Evolutionary conservation across 1,284 basidiomycete species (phyloP).

Genomic region (Melampsora larici-populina): DNA sequence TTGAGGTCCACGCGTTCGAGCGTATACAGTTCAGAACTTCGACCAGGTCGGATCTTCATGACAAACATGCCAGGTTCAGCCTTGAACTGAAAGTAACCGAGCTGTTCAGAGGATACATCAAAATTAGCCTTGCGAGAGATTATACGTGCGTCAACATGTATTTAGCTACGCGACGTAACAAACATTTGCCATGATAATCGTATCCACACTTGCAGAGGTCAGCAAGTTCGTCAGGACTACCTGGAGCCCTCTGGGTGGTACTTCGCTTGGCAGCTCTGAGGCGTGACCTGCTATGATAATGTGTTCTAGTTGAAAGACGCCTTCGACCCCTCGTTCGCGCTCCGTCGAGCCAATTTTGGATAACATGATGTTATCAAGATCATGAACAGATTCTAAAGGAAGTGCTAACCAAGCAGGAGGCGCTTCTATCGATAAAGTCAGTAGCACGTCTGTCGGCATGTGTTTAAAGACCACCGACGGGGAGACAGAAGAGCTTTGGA

Average conservation of each 20-base stretch:
- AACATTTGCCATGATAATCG: constrained; percentile 74
- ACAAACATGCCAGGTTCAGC: constrained; percentile 81
- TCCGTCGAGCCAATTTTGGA: constrained; percentile 64
- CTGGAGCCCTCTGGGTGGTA: constrained; percentile 76
- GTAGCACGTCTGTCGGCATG: constrained; percentile 67
- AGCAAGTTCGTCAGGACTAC: constrained; percentile 64
- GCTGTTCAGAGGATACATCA: constrained; percentile 43
- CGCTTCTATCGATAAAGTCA: constrained; percentile 86
- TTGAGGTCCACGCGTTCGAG: constrained; percentile 68
- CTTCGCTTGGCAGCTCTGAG: constrained; percentile 64
- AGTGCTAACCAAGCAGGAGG: constrained; percentile 87
- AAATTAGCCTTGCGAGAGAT: neutral
- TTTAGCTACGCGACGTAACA: constrained; percentile 32
- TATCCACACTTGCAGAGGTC: constrained; percentile 48
- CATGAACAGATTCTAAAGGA: constrained; percentile 79
- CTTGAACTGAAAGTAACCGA: constrained; percentile 95
- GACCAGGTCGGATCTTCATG: constrained; percentile 75
- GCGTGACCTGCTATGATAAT: constrained; percentile 92
- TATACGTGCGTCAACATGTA: constrained; percentile 36
- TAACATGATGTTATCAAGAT: constrained; percentile 92
- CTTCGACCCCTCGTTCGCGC: constrained; percentile 64
- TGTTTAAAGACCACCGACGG: constrained; percentile 60
- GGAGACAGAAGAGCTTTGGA: constrained; percentile 33
- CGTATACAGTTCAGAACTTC: constrained; percentile 73
- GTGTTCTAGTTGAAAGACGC: constrained; percentile 80